Evolutionary conservation across 2,329 filamentous ascomycete genomes (phyloP), one percentile per base, ranked within the genome.

Genomic region (Nakataea oryzae): DNA sequence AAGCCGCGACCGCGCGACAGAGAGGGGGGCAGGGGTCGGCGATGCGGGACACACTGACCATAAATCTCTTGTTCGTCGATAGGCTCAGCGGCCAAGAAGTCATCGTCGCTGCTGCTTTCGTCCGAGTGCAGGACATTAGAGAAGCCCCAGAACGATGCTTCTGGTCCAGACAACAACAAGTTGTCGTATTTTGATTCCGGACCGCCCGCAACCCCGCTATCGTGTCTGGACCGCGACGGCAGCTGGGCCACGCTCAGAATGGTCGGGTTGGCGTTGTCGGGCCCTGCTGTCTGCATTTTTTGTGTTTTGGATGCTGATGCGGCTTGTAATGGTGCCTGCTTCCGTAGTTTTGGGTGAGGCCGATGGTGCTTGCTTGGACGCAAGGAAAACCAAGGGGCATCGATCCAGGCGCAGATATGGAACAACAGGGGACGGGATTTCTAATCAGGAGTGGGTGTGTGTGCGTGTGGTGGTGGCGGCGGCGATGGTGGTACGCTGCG

Each of bases 1-100:
- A 29, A 6, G 27, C 26, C 26, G 17, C 54, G 26, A 27, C 13
- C 4, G 24, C 14, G 24, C 24, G 54, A 55, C 7, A 24, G 41
- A n/a, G 6, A 9, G 24, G 11, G 21, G 41, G 7, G 41, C 21
- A 50, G 21, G 41, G 41, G 41, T 50, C 13, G 8, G 41, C 21
- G 41, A n/a, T 50, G 41, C 41, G 21, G 41, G 21, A 50, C 21
- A 50, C 54, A 60, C 78, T 65, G 78, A 95, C 91, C 92, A 72
- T 93, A 99, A 55, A 99, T 93, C 75, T 99, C 95, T 74, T 97
- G 95, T 74, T 96, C 91, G 72, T 99, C 95, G 67, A 99, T 96
- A 63, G 90, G 89, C 69, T 97, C 93, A 47, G 86, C 80, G 1
- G 79, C 78, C 59, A 85, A 81, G 63, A 87, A 84, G 63, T 86